Percentiles rank a stretch among this genome's conserved stretches.
phyloP scores from a whole-genome alignment of 371 early-diverging fungal genomes.

The Batkoa obscura region DNA sequence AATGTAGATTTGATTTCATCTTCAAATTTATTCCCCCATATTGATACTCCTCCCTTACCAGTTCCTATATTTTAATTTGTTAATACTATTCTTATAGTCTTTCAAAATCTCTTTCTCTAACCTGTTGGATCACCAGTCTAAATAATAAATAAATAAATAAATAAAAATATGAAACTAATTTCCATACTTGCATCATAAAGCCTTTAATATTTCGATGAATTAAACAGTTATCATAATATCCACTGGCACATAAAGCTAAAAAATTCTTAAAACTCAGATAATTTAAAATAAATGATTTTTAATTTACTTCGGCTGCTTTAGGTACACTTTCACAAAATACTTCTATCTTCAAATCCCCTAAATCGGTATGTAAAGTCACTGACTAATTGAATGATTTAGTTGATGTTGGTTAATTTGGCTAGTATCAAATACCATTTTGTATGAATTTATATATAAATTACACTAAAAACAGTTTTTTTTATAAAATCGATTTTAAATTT shows the following conservation, averaged over 20 bases:
- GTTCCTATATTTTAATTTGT: neutral
- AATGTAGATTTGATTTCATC: conserved; percentile 2
- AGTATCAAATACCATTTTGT: too few relatives aligned
- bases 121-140: conserved; percentile 9
- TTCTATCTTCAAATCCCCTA: conserved; percentile 81
- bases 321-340: conserved; percentile 67
- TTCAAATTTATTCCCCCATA: neutral
- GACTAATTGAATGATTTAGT: conserved; percentile 18
- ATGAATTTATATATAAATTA: too few relatives aligned
- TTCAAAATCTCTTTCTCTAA: neutral
- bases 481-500: too few relatives aligned
- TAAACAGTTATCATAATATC: conserved; percentile 71
- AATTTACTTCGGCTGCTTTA: conserved; percentile 52
- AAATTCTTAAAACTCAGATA: conserved; percentile 45
- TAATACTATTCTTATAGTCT: too few relatives aligned
- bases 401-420: too few relatives aligned
- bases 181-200: conserved; percentile 64
- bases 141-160: neutral
- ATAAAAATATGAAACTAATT: neutral
- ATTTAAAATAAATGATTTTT: neutral
- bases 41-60: neutral
- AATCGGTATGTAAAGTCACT: conserved; percentile 71
- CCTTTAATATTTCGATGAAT: conserved; percentile 80
- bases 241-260: conserved; percentile 79
- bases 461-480: too few relatives aligned